Evolutionary conservation across 805 yeast genomes (phyloP), one percentile per base, ranked within the genome.

Genomic region (Myxozyma melibiosi): DNA sequence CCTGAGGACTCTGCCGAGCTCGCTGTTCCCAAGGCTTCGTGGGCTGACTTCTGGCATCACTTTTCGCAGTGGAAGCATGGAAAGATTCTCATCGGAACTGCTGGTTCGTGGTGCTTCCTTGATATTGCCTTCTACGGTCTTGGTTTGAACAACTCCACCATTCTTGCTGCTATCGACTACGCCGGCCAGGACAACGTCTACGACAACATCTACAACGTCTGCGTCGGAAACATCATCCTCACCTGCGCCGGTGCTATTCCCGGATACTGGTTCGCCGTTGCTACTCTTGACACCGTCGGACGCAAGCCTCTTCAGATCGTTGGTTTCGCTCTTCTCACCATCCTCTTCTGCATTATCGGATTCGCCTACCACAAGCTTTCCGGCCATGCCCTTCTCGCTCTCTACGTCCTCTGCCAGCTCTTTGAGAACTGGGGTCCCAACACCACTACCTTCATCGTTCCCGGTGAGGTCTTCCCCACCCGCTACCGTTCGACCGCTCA

Each of bases 401-500:
- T 90, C 51, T 90, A 88, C 77, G 83, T 89, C 65, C 73, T 90
- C 58, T 82, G 85, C 59, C 96, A 90, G 77, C 87, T 90, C 73
- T 90, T 90, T 85, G 84, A 85, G 74, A 90, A 90, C 74, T 90
- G 88, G 68, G 96, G 96, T 71, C 96, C 97, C 72, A 90, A 90
- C 79, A 84, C 90, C 61, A 90, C 96, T 47, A 90, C 96, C 53
- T 90, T 90, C 72, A 83, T 90, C 68, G 80, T 88, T 70, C 96
- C 96, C 48, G 96, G 96, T 76, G 97, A 90, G 78, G 77, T 83
- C 71, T 90, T 78, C 86, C 97, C 96, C 73, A 90, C 97, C 55
- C 85, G 96, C 80, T 90, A 89, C 77, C 86, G 96, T 84, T 89
- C 96, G 24, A 84, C 96, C 65, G 96, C 96, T 47, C 97, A 90